A percentile compares a stretch with the other conserved stretches of the same genome.
Evolutionary conservation across 2,329 filamentous ascomycete genomes (phyloP).

Genomic region (Penicillium sclerotiorum): DNA sequence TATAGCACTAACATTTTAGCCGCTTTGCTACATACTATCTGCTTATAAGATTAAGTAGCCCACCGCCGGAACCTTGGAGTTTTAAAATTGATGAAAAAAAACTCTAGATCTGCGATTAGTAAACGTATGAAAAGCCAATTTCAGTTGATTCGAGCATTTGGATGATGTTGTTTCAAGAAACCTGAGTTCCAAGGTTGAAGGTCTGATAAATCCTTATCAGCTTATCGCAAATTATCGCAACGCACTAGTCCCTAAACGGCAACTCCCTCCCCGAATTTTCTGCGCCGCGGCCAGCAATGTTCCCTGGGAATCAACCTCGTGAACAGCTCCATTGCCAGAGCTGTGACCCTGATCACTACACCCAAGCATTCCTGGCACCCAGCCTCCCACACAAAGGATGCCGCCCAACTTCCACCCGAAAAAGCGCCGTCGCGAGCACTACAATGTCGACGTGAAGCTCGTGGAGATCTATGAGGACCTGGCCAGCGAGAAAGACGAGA

Average conservation of each 20-base stretch:
- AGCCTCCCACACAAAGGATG: slow-evolving; percentile 26
- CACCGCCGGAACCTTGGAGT: too few species aligned
- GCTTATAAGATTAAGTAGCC: too few species aligned
- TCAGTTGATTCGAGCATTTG: too few species aligned
- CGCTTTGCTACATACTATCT: too few species aligned
- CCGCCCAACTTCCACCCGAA: slow-evolving; percentile 29
- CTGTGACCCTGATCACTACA: slow-evolving; percentile 4
- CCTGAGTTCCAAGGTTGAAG: too few species aligned
- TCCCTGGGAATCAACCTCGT: slow-evolving; percentile 15
- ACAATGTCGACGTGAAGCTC: slow-evolving; percentile 48
- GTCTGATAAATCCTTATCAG: slow-evolving; percentile 23
- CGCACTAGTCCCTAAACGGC: slow-evolving; percentile 21
- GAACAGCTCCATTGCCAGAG: slow-evolving; percentile 15
- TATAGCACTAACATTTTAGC: too few species aligned
- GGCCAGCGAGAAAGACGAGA: slow-evolving; percentile 49
- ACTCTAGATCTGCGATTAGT: too few species aligned
- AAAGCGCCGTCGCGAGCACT: slow-evolving; percentile 46
- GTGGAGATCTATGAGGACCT: slow-evolving; percentile 55
- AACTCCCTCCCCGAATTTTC: slow-evolving; percentile 23
- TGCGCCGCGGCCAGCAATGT: slow-evolving; percentile 16
- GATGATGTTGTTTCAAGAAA: too few species aligned
- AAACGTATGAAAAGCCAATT: too few species aligned
- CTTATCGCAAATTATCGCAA: slow-evolving; percentile 26
- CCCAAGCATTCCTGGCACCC: slow-evolving; percentile 2
- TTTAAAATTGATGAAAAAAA: too few species aligned